phyloP scores from a whole-genome alignment of 805 yeast genomes.

The Alloascoidea africana region DNA sequence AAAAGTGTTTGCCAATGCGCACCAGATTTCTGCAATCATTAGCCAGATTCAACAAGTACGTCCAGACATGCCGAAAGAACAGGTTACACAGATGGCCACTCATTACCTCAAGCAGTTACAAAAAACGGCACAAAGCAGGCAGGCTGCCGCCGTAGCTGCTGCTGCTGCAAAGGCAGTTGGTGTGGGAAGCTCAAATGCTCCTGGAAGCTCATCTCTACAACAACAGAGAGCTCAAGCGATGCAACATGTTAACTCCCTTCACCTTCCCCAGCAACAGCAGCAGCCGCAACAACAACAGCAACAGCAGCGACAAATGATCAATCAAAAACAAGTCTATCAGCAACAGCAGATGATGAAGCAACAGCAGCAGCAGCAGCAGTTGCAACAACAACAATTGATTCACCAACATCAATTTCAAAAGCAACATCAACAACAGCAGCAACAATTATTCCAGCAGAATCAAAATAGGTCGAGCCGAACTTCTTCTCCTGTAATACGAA shows the following conservation, averaged over 20 bases:
- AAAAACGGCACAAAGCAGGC: constrained; percentile 25
- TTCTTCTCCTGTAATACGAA: neutral
- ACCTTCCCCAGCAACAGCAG: constrained; percentile 8
- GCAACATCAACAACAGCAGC: constrained; percentile 8
- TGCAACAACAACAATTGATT: constrained; percentile 15
- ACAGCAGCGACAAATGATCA: constrained; percentile 6
- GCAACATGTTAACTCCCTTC: constrained; percentile 15
- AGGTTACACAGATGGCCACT: constrained; percentile 52
- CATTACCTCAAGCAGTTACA: constrained; percentile 41
- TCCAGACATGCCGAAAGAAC: constrained; percentile 46
- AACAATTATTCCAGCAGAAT: constrained; percentile 17
- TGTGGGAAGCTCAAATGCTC: constrained; percentile 4
- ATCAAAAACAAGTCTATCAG: constrained; percentile 7
- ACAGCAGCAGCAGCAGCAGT: constrained; percentile 12
- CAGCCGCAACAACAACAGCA: constrained; percentile 10
- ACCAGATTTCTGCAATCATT: constrained; percentile 48
- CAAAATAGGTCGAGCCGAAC: constrained; percentile 14
- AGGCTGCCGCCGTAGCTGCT: constrained; percentile 12
- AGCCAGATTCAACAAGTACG: constrained; percentile 50
- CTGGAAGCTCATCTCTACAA: constrained; percentile 2
- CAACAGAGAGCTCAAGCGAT: neutral
- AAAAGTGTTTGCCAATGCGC: neutral
- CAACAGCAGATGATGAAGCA: constrained; percentile 17
- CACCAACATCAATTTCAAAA: constrained; percentile 13
- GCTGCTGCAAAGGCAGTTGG: constrained; percentile 16